A percentile compares a stretch with the other conserved stretches of the same genome.
Evolutionary conservation across 176 grass and related monocot genomes (phyloP).

Genomic region (Musa troglodytarum): DNA sequence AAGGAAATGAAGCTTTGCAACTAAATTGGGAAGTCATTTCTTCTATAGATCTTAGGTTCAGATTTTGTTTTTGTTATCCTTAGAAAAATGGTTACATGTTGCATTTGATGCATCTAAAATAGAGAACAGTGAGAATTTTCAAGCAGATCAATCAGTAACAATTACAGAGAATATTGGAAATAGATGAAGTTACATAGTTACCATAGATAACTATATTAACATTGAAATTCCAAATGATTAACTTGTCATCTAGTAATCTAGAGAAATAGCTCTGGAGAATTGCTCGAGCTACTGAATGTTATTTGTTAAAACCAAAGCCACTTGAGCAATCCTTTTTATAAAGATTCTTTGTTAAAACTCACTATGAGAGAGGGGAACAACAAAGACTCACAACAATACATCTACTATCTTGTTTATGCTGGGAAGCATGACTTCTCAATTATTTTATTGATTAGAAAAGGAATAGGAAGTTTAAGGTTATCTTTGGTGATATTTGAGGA

Average conservation of each 20-base stretch:
- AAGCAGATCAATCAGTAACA: neutral
- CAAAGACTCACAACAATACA: neutral
- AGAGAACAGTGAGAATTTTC: neutral
- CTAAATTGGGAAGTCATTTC: no score
- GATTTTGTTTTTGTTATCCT: no score
- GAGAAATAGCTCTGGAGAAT: neutral
- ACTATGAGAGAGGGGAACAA: neutral
- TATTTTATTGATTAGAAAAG: no score
- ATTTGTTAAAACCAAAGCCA: neutral
- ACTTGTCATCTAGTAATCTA: neutral
- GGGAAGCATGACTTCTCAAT: neutral
- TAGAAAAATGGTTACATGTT: neutral
- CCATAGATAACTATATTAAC: neutral
- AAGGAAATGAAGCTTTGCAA: neutral
- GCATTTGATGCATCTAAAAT: neutral
- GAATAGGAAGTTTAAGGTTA: no score
- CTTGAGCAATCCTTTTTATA: neutral
- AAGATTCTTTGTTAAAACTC: neutral
- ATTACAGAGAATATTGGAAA: neutral
- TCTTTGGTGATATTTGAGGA: no score
- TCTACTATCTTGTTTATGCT: neutral
- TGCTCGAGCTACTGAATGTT: neutral
- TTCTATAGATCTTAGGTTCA: no score
- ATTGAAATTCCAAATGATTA: neutral
- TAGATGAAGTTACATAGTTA: neutral